Evolutionary conservation across 2,329 filamentous ascomycete genomes (phyloP).

Genomic region (Alternaria ventricosa): DNA sequence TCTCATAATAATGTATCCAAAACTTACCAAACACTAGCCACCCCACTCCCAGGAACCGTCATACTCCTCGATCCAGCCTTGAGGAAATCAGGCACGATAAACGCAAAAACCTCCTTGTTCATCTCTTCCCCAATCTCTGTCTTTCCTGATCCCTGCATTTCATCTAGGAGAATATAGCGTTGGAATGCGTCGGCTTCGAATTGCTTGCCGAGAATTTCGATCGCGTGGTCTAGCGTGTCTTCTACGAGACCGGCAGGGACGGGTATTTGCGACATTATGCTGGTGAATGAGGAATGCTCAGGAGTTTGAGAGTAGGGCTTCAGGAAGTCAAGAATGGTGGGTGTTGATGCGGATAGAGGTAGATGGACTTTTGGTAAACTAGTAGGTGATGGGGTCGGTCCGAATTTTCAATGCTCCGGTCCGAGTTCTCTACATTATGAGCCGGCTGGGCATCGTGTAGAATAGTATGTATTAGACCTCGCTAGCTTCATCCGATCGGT

Average conservation of each 20-base stretch:
- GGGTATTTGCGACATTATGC: slow-evolving; percentile 1
- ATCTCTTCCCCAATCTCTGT: not conserved
- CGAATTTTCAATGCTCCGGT: not conserved
- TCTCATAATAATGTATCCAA: not conserved
- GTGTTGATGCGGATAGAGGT: not conserved
- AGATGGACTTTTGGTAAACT: not conserved
- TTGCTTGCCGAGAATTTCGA: slow-evolving; percentile 6
- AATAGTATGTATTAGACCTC: not conserved
- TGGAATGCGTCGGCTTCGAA: slow-evolving; percentile 9
- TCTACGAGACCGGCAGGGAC: slow-evolving; percentile 2
- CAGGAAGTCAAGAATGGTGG: not conserved
- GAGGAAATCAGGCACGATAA: not conserved
- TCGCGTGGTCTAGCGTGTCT: slow-evolving; percentile 10
- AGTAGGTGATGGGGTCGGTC: not conserved
- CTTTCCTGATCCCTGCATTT: not conserved
- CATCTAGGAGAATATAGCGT: slow-evolving; percentile 3
- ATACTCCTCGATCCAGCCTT: slow-evolving; percentile 3
- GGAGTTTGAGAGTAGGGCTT: not conserved
- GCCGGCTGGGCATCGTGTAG: slow-evolving; percentile 2
- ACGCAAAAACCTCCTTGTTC: slow-evolving; percentile 3
- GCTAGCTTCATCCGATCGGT: not conserved
- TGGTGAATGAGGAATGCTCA: not conserved
- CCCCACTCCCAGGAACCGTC: slow-evolving; percentile 6
- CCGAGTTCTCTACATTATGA: not conserved
- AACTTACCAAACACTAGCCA: slow-evolving; percentile 13